Conservation (phyloP, 2,329 filamentous ascomycete species). For the Colletotrichum incanum region DNA sequence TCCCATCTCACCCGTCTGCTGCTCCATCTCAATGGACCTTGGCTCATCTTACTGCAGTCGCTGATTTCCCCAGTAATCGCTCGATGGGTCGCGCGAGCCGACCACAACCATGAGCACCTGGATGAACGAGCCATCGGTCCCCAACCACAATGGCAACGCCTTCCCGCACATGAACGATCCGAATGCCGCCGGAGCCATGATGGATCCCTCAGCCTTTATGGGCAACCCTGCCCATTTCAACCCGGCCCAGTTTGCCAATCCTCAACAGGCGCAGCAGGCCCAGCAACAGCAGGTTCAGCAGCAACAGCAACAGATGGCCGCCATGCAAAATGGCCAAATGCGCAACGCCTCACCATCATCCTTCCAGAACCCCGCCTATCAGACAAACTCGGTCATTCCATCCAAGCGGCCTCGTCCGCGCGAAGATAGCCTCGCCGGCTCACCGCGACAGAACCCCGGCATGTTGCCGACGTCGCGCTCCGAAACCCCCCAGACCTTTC, state of each 20-base stretch:
- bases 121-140: conserved; percentile 79
- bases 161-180: conserved; percentile 77
- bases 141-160: conserved; percentile 80
- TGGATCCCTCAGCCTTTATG: conserved; percentile 78
- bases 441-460: conserved; percentile 81
- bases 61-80: conserved; percentile 62
- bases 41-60: conserved; percentile 57
- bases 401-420: conserved; percentile 87
- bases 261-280: conserved; percentile 54
- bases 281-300: conserved; percentile 42
- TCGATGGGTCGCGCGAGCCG: conserved; percentile 65
- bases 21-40: conserved; percentile 61
- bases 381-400: conserved; percentile 88
- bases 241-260: conserved; percentile 68
- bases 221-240: conserved; percentile 74
- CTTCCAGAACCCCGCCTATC: conserved; percentile 84
- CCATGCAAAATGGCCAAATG: conserved; percentile 86
- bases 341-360: conserved; percentile 83
- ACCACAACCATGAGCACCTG: conserved; percentile 78
- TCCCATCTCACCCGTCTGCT: conserved; percentile 33
- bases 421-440: conserved; percentile 88
- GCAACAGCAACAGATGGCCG: conserved; percentile 65
- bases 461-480: conserved; percentile 88
- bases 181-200: conserved; percentile 71
- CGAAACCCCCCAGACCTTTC: conserved; percentile 90